Evolutionary conservation across 73 alveolate genomes (phyloP).

Genomic region (Paramecium sexaurelia): DNA sequence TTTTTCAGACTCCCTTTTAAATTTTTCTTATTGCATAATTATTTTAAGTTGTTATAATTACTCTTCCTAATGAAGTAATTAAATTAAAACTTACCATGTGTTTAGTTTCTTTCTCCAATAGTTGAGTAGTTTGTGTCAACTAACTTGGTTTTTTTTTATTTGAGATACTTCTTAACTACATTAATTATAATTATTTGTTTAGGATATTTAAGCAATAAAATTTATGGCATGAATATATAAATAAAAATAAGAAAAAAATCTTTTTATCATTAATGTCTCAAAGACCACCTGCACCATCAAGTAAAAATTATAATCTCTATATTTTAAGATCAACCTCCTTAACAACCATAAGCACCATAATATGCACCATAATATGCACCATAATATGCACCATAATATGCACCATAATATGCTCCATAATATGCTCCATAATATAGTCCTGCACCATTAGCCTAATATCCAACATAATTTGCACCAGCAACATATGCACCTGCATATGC

Average conservation of each 20-base stretch:
- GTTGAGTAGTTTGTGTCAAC: not conserved
- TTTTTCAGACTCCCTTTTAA: conserved; percentile 17
- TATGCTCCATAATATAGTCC: not conserved
- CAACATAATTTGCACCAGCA: not conserved
- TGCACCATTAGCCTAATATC: no score
- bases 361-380: not conserved
- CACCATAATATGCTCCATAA: not conserved
- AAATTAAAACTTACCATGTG: not conserved
- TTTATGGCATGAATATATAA: not conserved
- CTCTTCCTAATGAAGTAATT: not conserved
- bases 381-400: not conserved
- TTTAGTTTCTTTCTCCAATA: conserved; percentile 28
- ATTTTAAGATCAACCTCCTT: conserved; percentile 14
- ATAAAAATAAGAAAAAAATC: conserved; percentile 13
- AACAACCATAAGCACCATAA: conserved; percentile 42
- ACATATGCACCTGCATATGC: not conserved
- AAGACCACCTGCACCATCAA: conserved; percentile 28
- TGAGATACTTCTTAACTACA: conserved; percentile 51
- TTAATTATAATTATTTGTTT: not conserved
- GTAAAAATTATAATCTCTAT: not conserved
- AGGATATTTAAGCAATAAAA: conserved; percentile 12
- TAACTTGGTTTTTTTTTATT: conserved; percentile 1
- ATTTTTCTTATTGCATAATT: conserved; percentile 10
- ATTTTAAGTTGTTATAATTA: not conserved
- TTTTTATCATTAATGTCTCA: conserved; percentile 7